Conservation (phyloP, 2,329 filamentous ascomycete species). For the Neonectria ditissima region DNA sequence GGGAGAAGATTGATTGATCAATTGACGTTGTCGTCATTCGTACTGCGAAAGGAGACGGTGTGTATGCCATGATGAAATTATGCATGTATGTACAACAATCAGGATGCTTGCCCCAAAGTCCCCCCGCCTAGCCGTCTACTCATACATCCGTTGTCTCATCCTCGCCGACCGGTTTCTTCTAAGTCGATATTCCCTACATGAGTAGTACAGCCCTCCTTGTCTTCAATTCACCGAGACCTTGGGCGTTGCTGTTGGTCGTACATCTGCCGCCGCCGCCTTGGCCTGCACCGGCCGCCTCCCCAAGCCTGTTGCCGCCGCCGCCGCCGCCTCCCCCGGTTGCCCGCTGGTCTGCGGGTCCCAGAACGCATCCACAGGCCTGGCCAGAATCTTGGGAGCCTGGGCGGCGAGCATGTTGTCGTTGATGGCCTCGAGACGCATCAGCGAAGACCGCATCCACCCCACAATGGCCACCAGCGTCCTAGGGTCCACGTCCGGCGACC, state of each 20-base stretch:
- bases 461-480: slow-evolving; percentile 65
- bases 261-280: slow-evolving; percentile 23
- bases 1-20: slow-evolving; percentile 63
- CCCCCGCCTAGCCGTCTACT: slow-evolving; percentile 20
- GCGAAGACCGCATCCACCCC: slow-evolving; percentile 64
- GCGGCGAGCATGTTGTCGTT: slow-evolving; percentile 57
- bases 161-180: slow-evolving; percentile 24
- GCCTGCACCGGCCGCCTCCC: slow-evolving; percentile 35
- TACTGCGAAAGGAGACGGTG: slow-evolving; percentile 31
- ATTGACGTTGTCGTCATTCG: slow-evolving; percentile 27
- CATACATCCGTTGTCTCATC: slow-evolving; percentile 35
- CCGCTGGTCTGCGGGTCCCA: slow-evolving; percentile 55
- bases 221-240: slow-evolving; percentile 40
- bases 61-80: slow-evolving; percentile 34
- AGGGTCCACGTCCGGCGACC: slow-evolving; percentile 64
- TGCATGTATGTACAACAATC: slow-evolving; percentile 30
- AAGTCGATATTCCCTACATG: slow-evolving; percentile 30
- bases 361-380: slow-evolving; percentile 56
- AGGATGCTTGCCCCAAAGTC: slow-evolving; percentile 26
- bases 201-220: slow-evolving; percentile 39
- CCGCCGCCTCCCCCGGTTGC: slow-evolving; percentile 41
- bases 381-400: slow-evolving; percentile 49
- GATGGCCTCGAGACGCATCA: slow-evolving; percentile 62
- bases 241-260: slow-evolving; percentile 21
- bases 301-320: slow-evolving; percentile 16